Evolutionary conservation across 306 rosid species (phyloP), one percentile per base, ranked within the genome.

Genomic region (Lupinus albus): DNA sequence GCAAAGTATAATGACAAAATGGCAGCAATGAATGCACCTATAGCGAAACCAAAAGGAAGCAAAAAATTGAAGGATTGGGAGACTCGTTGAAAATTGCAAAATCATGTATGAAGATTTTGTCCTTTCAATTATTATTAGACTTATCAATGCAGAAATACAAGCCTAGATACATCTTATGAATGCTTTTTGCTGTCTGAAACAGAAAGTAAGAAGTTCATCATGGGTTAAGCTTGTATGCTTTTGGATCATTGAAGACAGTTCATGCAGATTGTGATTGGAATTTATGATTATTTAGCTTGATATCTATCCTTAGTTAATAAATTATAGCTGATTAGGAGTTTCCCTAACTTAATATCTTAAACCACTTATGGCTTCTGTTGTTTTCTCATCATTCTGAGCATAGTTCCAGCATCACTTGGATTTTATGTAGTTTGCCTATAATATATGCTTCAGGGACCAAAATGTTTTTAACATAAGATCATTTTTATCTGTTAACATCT

Each of bases 41-140:
- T 93, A 13, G 18, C 76, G 0, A 93, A 86, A 74, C 97, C 98
- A 58, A 88, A 86, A 81, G 98, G 98, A 69, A 93, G 97, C 91
- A 89, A 68, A 80, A 93, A 93, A 64, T 67, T 93, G 88, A 93
- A 89, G 80, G 88, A 89, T 65, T 86, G 89, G 95, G 93, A 89
- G 62, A 57, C 88, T 78, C 82, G 82, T 20, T 87, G 90, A 89
- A 18, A 48, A 60, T 45, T 47, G 28, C 16, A 16, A 32, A 69
- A 16, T 51, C 11, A 51, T 48, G 45, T n/a, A 15, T 36, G 7
- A 11, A 61, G 64, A 52, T 52, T 11, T 13, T 45, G 39, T 70
- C 57, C 38, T 53, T 47, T 30, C 25, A 10, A 35, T 80, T 64
- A 52, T 44, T 21, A 33, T 33, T 80, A 60, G 75, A 57, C 52